Base-by-base conservation (phyloP, 2,329 filamentous ascomycete genomes). In the Colletotrichum cereale region DNA sequence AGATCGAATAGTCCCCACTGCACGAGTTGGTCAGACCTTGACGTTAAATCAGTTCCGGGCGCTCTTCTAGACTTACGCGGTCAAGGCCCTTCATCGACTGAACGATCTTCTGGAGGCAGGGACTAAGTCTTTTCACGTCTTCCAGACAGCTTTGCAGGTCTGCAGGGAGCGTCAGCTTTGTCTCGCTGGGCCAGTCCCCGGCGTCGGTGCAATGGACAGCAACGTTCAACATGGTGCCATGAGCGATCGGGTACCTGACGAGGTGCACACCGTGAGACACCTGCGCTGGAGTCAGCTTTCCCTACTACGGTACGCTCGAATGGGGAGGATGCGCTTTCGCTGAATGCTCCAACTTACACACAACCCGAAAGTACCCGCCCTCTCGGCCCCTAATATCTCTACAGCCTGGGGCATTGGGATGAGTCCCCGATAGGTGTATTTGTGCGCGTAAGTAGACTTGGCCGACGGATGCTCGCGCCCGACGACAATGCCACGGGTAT, bases 221-320 rank as follows among this genome's bases (percentile, higher is more conserved):
- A 4, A 87, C 84, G 71, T 91, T 91, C 78, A 90, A 83, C 0
- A 85, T 85, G 36, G 82, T 80, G 6, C 87, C 87, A 3, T 86
- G 83, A 11, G 86, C 84, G 40, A 91, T 86, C 0, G 89, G 88
- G 72, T 90, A 91, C 0, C 87, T 88, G n/a, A 91, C 79, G 1
- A 91, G 76, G 73, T 91, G 89, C 0, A 85, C 86, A 50, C 83
- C 79, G 1, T 83, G 83, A 0, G 87, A 88, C 73, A 79, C 74
- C 78, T 81, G 12, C 11, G 26, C 0, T 0, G 52, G 40, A 3
- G 18, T 62, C n/a, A 62, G 47, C n/a, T n/a, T 16, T 42, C 29
- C 11, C 44, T 7, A 31, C 26, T 5, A 7, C 16, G 29, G 16
- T 52, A 24, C 26, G 14, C 48, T 52, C 2, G 24, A 63, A 81